Base-by-base conservation (phyloP, 768 basidiomycete species). In the Wakefieldia striispora region DNA sequence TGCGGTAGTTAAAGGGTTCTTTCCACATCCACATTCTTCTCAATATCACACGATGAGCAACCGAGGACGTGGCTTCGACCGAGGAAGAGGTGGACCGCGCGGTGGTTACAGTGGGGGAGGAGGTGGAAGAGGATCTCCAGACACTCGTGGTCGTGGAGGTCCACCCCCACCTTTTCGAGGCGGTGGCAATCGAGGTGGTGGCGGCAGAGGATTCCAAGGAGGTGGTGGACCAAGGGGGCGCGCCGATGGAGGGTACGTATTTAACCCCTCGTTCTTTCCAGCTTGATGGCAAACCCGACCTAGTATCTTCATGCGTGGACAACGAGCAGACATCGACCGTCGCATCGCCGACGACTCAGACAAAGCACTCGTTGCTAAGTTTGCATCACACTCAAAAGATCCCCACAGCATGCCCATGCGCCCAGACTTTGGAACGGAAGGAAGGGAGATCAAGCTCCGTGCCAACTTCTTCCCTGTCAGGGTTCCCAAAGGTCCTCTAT, bases 401-500 rank as follows among this genome's bases (percentile, higher is more conserved):
- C 23, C 48, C 1, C 53, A 57, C 35, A 64, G 69, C 24, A 70
- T 78, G 53, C 80, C 80, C 23, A 53, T 65, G n/a, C 75, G 79
- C 24, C 78, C 78, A 17, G 72, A 69, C 45, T 80, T 71, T 57
- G 79, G 79, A 29, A 72, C 66, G 0, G 59, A 55, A 3, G 79
- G 79, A 21, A 67, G 19, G 14, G 54, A 63, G 36, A 72, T 81
- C 64, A 76, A 72, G 47, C 68, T 82, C 35, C 75, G 79, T 19
- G 63, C 79, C 3, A 80, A 80, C 46, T 80, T 79, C 65, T 80
- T 82, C 57, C 71, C 79, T 9, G 61, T 82, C 19, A 63, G 61
- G 14, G 65, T 79, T 16, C 77, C 78, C 6, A 75, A 73, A 48
- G 72, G 71, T 6, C 72, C 75, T 1, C 38, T 82, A 20, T 70